Evolutionary conservation across 768 basidiomycete genomes (phyloP).

Genomic region (Rhodotorula paludigena): DNA sequence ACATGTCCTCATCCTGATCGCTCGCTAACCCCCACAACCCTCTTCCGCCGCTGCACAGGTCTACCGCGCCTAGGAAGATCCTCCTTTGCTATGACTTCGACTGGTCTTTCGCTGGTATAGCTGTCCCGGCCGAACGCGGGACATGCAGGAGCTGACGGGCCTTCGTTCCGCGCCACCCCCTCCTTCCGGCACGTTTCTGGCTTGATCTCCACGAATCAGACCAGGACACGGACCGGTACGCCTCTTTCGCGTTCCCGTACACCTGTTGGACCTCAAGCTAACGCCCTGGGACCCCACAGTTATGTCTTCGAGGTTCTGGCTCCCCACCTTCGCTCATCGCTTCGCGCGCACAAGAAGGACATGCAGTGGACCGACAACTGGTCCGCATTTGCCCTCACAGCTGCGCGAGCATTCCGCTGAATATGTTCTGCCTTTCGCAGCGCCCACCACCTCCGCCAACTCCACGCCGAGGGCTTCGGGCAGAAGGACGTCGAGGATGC

Average conservation of each 20-base stretch:
- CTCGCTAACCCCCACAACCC: no score
- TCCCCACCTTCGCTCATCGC: constrained; percentile 73
- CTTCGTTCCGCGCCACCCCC: constrained; percentile 8
- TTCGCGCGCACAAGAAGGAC: constrained; percentile 61
- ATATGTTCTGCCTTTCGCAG: constrained; percentile 49
- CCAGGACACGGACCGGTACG: constrained; percentile 87
- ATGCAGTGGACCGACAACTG: constrained; percentile 91
- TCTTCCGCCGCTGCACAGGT: neutral
- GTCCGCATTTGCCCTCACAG: constrained; percentile 53
- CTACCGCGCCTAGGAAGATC: constrained; percentile 49
- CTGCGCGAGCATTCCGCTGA: neutral
- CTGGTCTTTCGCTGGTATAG: constrained; percentile 56
- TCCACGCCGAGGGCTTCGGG: constrained; percentile 64
- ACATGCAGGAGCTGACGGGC: no score
- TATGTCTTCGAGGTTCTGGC: constrained; percentile 70
- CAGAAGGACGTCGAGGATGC: constrained; percentile 70
- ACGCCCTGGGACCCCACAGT: neutral
- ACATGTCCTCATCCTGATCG: neutral
- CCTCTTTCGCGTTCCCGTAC: constrained; percentile 44
- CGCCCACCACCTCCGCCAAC: constrained; percentile 63
- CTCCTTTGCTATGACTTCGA: constrained; percentile 95
- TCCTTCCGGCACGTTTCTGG: no score
- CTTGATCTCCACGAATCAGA: constrained; percentile 66
- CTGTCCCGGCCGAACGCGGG: no score
- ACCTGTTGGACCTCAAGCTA: neutral